Evolutionary conservation across 805 yeast species (phyloP).

Genomic region (Nakazawaea sp.): DNA sequence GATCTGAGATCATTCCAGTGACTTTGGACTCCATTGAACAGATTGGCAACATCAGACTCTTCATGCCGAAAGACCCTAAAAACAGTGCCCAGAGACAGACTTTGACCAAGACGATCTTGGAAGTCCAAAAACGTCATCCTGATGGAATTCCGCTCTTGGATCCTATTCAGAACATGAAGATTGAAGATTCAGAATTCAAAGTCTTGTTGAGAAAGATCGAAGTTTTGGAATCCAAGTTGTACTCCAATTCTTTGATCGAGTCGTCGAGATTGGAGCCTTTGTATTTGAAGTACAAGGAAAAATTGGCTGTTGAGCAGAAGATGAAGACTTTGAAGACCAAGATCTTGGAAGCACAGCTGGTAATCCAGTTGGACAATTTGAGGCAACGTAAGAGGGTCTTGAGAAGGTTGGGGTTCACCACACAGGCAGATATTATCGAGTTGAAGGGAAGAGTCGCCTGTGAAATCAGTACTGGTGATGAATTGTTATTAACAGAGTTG

Average conservation of each 20-base stretch:
- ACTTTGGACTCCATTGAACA: conserved; percentile 70
- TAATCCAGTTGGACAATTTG: conserved; percentile 89
- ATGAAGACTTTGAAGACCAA: conserved; percentile 56
- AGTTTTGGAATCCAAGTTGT: conserved; percentile 69
- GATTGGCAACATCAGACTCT: conserved; percentile 75
- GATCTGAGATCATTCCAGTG: conserved; percentile 77
- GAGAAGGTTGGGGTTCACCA: conserved; percentile 85
- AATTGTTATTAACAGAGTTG: conserved; percentile 78
- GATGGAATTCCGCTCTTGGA: conserved; percentile 90
- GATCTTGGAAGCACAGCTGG: conserved; percentile 80
- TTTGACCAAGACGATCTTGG: conserved; percentile 65
- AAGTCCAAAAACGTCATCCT: conserved; percentile 77
- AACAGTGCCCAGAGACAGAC: conserved; percentile 53
- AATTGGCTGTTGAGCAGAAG: conserved; percentile 53
- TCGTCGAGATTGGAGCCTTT: conserved; percentile 55
- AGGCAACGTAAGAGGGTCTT: conserved; percentile 89
- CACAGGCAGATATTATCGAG: conserved; percentile 84
- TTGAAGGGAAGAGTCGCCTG: conserved; percentile 97
- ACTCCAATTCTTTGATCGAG: conserved; percentile 60
- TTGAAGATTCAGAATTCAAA: conserved; percentile 73
- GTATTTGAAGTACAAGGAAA: conserved; percentile 58
- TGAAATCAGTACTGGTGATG: conserved; percentile 90
- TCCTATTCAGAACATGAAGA: conserved; percentile 90
- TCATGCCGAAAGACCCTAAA: conserved; percentile 69
- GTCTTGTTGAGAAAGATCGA: conserved; percentile 70